phyloP scores from a whole-genome alignment of 2,329 filamentous ascomycete species.

The Pseudogymnoascus sp. region DNA sequence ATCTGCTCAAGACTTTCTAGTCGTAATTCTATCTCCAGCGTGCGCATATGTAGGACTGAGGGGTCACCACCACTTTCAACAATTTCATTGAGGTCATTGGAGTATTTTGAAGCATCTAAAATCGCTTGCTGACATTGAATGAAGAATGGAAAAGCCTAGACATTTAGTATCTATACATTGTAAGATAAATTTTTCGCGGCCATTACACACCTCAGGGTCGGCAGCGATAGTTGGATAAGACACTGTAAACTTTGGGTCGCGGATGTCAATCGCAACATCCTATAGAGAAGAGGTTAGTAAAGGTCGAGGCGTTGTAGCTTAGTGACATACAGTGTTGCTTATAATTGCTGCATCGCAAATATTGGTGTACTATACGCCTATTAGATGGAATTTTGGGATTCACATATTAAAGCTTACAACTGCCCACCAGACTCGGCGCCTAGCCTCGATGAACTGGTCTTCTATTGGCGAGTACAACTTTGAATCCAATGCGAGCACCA shows the following conservation, averaged over 20 bases:
- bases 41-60: conserved; percentile 34
- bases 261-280: conserved; percentile 37
- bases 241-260: conserved; percentile 39
- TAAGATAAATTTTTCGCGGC: conserved; percentile 8
- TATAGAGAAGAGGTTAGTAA: conserved; percentile 20
- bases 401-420: conserved; percentile 30
- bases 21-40: conserved; percentile 35
- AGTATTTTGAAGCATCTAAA: conserved; percentile 40
- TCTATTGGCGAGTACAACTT: conserved; percentile 35
- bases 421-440: conserved; percentile 46
- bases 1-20: conserved; percentile 33
- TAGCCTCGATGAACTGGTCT: conserved; percentile 37
- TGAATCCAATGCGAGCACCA: conserved; percentile 40
- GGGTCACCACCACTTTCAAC: conserved; percentile 34
- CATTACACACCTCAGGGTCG: conserved; percentile 33
- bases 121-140: conserved; percentile 44
- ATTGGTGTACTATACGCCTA: conserved; percentile 35
- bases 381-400: background rate
- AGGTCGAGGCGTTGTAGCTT: background rate
- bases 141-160: conserved; percentile 35
- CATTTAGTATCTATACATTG: conserved; percentile 11
- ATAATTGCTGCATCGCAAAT: conserved; percentile 45
- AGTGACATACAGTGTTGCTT: conserved; percentile 37
- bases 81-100: conserved; percentile 39
- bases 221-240: conserved; percentile 35